A percentile compares a stretch with the other conserved stretches of the same genome.
Conservation (phyloP, 345 rosid species). For the Populus nigra region DNA sequence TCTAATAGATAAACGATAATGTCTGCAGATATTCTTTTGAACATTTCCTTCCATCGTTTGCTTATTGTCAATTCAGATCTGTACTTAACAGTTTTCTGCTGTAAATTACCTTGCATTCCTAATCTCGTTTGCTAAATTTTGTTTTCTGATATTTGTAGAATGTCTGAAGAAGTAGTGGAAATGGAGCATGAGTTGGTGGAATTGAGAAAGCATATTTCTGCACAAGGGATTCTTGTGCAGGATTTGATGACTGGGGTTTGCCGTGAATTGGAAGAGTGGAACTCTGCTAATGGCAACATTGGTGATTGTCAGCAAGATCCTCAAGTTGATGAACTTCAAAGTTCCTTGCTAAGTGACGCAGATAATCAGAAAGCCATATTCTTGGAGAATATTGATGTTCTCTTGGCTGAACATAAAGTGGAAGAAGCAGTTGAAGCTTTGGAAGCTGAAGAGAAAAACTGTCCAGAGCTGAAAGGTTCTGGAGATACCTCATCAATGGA, state of each 20-base stretch:
- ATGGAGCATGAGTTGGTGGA: conserved; percentile 90
- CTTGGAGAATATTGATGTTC: conserved; percentile 69
- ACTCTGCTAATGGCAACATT: conserved; percentile 29
- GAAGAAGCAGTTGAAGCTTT: conserved; percentile 73
- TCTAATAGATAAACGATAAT: background rate
- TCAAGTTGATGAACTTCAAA: conserved; percentile 29
- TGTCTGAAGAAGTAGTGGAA: conserved; percentile 93
- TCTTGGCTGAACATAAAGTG: conserved; percentile 78
- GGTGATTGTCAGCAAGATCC: conserved; percentile 39
- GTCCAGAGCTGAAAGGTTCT: conserved; percentile 52
- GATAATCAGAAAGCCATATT: conserved; percentile 39
- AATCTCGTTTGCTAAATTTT: background rate
- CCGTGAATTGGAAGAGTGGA: conserved; percentile 75
- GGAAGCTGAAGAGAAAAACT: conserved; percentile 67
- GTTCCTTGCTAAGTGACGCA: conserved; percentile 29
- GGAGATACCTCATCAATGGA: conserved; percentile 47
- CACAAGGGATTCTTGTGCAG: conserved; percentile 80
- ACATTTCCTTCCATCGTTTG: background rate
- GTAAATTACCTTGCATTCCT: background rate
- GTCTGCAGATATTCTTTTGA: background rate
- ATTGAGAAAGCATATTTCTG: conserved; percentile 78
- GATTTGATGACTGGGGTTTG: conserved; percentile 81
- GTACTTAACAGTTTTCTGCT: background rate
- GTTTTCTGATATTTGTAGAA: conserved; percentile 43
- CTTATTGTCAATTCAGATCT: background rate